Base-by-base conservation (phyloP, 148 eudicot species). In the Mesembryanthemum crystallinum region DNA sequence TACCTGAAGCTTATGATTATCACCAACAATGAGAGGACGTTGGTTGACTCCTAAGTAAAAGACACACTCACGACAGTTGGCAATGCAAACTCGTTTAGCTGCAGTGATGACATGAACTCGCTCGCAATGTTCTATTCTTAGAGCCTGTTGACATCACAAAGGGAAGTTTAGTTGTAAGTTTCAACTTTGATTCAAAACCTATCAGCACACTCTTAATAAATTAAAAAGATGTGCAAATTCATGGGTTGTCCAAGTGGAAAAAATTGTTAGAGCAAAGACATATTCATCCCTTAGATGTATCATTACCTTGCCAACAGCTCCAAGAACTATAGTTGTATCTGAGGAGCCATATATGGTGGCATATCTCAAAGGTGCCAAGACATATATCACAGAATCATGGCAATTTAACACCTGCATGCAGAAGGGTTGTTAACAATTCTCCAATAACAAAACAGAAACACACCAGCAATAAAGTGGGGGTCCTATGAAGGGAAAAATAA, bases 1-100 rank as follows among this genome's bases (percentile, higher is more conserved):
- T 45, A 92, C 99, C 98, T 92, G 99, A 81, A 95, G 85, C 75
- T 95, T 95, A 83, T 95, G 99, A 83, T 95, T 95, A 84, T 95
- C 99, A 68, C 99, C 99, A 81, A 92, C 92, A 72, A 95, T 85
- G 66, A 95, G 93, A 69, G 99, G 98, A 37, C 88, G 88, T 59
- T 91, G 97, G 85, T 95, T 95, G 68, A 95, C 94, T 70, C 99
- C 99, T 79, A 95, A 85, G 80, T 83, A 95, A 83, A 95, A 92
- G 61, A 88, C 79, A 73, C 99, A 95, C 82, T 95, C 98, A 20
- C 99, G 97, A 85, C 99, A 95, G 86, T 92, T 95, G 76, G 94
- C 96, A 70, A 95, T 92, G 83, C 97, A 91, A 62, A 92, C 86
- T 66, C 97, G 88, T 71, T 92, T 95, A 66, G 99, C 90, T 42